phyloP scores from a whole-genome alignment of 164 flowering plant species.

The Buxus sempervirens region DNA sequence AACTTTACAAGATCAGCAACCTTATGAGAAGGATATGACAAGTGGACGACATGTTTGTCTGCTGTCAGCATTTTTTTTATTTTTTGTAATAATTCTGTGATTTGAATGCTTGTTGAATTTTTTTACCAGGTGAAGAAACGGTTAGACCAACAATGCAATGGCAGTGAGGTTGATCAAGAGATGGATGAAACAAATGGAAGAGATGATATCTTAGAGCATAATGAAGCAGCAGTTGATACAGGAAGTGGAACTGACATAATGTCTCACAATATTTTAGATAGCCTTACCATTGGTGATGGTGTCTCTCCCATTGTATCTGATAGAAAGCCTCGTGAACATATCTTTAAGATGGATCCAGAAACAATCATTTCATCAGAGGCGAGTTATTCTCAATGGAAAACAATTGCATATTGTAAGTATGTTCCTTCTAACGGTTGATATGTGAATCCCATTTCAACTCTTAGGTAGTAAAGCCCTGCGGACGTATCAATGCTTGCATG shows the following conservation, averaged over 20 bases:
- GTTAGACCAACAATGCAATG: conserved; percentile 34
- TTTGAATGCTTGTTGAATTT: conserved; percentile 10
- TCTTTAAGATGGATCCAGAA: conserved; percentile 26
- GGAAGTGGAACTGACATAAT: conserved; percentile 39
- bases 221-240: conserved; percentile 39
- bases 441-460: conserved; percentile 6
- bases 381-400: conserved; percentile 17
- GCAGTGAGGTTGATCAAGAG: conserved; percentile 24
- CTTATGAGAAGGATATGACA: too few species aligned
- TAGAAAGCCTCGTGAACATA: conserved; percentile 26
- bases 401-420: background rate
- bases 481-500: conserved; percentile 86
- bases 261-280: conserved; percentile 33
- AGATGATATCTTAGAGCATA: conserved; percentile 26
- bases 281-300: conserved; percentile 29
- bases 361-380: conserved; percentile 60
- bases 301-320: conserved; percentile 25
- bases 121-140: conserved; percentile 51
- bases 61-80: too few species aligned
- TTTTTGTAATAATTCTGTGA: too few species aligned
- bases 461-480: conserved; percentile 90
- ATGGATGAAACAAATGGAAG: conserved; percentile 22
- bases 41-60: too few species aligned
- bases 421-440: conserved; percentile 7
- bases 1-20: too few species aligned